Conservation (phyloP, 2,329 filamentous ascomycete species). For the Pseudogymnoascus destructans region DNA sequence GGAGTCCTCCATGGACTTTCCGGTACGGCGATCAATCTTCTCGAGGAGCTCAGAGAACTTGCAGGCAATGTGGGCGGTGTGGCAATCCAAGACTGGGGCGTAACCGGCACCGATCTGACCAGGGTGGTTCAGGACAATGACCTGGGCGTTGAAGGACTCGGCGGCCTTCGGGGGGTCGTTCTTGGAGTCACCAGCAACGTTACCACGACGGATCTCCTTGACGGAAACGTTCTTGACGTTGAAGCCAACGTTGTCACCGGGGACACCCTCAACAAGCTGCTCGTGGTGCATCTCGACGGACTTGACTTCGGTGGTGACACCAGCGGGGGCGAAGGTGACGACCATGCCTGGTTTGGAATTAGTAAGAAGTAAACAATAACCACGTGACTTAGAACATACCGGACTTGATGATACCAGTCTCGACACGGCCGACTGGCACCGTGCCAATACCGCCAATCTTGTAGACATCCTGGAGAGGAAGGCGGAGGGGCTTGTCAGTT, state of each 20-base stretch:
- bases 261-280: slow-evolving; percentile 87
- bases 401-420: slow-evolving; percentile 92
- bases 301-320: slow-evolving; percentile 99
- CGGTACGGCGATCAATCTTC: slow-evolving; percentile 99
- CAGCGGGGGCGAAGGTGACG: slow-evolving; percentile 95
- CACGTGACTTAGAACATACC: slow-evolving; percentile 74
- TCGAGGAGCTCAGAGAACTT: slow-evolving; percentile 98
- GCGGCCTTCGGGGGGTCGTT: slow-evolving; percentile 85
- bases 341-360: slow-evolving; percentile 54
- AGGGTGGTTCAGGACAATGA: slow-evolving; percentile 99
- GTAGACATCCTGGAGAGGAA: slow-evolving; percentile 99
- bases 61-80: slow-evolving; percentile 99
- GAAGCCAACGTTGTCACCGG: slow-evolving; percentile 99
- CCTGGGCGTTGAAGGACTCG: slow-evolving; percentile 97
- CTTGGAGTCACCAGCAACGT: slow-evolving; percentile 99
- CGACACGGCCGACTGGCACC: slow-evolving; percentile 99
- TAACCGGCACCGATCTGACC: slow-evolving; percentile 99
- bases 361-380: not conserved
- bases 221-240: slow-evolving; percentile 99
- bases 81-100: slow-evolving; percentile 98
- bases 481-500: slow-evolving; percentile 98
- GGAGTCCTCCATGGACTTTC: slow-evolving; percentile 80
- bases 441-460: slow-evolving; percentile 99
- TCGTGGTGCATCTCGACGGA: slow-evolving; percentile 99
- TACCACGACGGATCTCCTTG: slow-evolving; percentile 99